phyloP scores from a whole-genome alignment of 257 asterid species.

The Striga asiatica region DNA sequence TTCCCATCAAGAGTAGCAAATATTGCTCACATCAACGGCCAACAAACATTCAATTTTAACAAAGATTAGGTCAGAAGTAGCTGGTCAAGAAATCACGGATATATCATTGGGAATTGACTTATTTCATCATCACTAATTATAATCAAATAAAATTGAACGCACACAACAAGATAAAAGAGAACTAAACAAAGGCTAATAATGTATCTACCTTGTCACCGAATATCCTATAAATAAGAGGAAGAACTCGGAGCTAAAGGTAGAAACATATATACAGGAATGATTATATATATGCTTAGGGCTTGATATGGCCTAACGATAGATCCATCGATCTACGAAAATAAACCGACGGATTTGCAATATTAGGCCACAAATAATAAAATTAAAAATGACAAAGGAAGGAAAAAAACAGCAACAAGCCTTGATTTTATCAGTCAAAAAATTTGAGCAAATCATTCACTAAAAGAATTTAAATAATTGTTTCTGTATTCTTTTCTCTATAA shows the following conservation, averaged over 20 bases:
- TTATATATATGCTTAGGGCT: background rate
- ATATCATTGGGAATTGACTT: slow-evolving; percentile 63
- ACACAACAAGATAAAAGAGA: background rate
- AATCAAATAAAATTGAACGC: background rate
- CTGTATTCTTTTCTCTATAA: too few species aligned
- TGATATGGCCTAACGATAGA: slow-evolving; percentile 46
- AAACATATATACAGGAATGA: background rate
- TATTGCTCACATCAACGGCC: slow-evolving; percentile 47
- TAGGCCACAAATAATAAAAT: slow-evolving; percentile 18
- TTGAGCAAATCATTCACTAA: too few species aligned
- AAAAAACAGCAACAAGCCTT: too few species aligned
- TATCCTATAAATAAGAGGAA: background rate
- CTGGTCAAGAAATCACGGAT: slow-evolving; percentile 38
- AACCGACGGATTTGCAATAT: slow-evolving; percentile 40
- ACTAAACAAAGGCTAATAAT: too few species aligned
- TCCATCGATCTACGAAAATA: slow-evolving; percentile 21
- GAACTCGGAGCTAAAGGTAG: slow-evolving; percentile 26
- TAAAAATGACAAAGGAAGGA: background rate
- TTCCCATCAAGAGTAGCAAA: slow-evolving; percentile 77
- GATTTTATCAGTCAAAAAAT: too few species aligned
- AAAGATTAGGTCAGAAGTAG: slow-evolving; percentile 49
- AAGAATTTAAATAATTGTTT: too few species aligned
- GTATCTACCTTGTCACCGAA: slow-evolving; percentile 45
- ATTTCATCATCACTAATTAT: slow-evolving; percentile 39
- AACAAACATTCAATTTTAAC: background rate